A percentile compares a stretch with the other conserved stretches of the same genome.
Evolutionary conservation across 2,329 filamentous ascomycete species (phyloP).

Genomic region (Cordyceps militaris): DNA sequence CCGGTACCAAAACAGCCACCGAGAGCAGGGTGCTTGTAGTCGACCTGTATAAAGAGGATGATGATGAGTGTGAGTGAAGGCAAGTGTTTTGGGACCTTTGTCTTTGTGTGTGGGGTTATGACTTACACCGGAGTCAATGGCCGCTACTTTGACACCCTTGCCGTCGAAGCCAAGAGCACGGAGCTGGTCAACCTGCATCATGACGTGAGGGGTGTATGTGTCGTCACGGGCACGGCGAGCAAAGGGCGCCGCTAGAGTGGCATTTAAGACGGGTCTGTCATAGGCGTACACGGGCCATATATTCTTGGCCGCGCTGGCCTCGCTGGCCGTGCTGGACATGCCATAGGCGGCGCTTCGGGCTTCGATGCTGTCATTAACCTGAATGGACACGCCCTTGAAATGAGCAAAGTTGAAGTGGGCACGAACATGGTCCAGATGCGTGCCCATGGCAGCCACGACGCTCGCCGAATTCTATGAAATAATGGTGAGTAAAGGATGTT

Average conservation of each 20-base stretch:
- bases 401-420: neutral
- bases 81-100: too few relatives aligned
- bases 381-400: slow-evolving; percentile 4
- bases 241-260: neutral
- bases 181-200: slow-evolving; percentile 33
- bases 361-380: neutral
- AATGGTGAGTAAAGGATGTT: neutral
- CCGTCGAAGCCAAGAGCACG: slow-evolving; percentile 38
- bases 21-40: slow-evolving; percentile 45
- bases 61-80: neutral
- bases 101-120: neutral
- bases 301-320: neutral
- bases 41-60: slow-evolving; percentile 23
- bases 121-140: slow-evolving; percentile 23
- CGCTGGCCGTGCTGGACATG: neutral
- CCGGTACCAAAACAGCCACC: slow-evolving; percentile 46
- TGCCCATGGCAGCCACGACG: slow-evolving; percentile 1
- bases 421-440: neutral
- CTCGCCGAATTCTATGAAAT: neutral
- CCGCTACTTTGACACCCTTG: slow-evolving; percentile 35
- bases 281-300: slow-evolving; percentile 8
- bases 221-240: neutral
- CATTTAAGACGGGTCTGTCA: neutral
- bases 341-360: neutral
- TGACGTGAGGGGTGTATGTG: slow-evolving; percentile 22